Evolutionary conservation across 2,329 filamentous ascomycete genomes (phyloP), one percentile per base, ranked within the genome.

Genomic region (Volutella citrinella): DNA sequence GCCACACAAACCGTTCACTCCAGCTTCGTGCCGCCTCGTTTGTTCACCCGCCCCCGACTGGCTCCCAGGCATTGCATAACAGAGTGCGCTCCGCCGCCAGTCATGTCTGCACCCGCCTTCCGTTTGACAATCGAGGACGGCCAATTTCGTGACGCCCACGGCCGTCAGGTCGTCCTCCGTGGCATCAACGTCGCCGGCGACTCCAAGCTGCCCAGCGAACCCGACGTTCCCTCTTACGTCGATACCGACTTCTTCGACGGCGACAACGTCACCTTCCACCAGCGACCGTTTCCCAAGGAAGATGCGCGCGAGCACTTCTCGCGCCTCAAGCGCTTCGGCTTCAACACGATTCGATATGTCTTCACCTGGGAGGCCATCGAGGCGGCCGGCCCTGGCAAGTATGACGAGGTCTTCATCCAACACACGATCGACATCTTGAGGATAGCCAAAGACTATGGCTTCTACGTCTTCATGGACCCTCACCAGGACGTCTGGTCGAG

Each of bases 291-390:
- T 50, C 70, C 83, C 5, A 74, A 87, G 29, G 79, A 87, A 30
- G 87, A 96, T 48, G 88, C 93, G 2, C 83, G 87, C 52, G 71
- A 77, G 12, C 93, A 98, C 60, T 96, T 98, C 61, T 77, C 86
- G 10, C 78, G 90, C 26, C 65, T 98, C 46, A 87, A 84, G 52
- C 82, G 84, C 53, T 95, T 84, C 71, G 93, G 93, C 11, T 98
- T 95, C 72, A 98, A 97, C 62, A 90, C 87, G 1, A 90, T 98
- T 48, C 79, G 93, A 56, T 98, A 98, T 63, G 72, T 98, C 49
- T 98, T 97, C 59, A 97, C 93, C 0, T 98, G 93, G 93, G 93
- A 98, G 64, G 91, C 93, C n/a, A 85, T 98, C 58, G 93, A 98
- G 64, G 85, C 93, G 38, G 82, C 81, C 2, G 91, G 91, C 0